These are phyloP conservation scores for Ophiocordyceps camponoti-saundersi DNA, from an alignment of 2,329 filamentous ascomycete species.

Conservation along the genomic window DNA sequence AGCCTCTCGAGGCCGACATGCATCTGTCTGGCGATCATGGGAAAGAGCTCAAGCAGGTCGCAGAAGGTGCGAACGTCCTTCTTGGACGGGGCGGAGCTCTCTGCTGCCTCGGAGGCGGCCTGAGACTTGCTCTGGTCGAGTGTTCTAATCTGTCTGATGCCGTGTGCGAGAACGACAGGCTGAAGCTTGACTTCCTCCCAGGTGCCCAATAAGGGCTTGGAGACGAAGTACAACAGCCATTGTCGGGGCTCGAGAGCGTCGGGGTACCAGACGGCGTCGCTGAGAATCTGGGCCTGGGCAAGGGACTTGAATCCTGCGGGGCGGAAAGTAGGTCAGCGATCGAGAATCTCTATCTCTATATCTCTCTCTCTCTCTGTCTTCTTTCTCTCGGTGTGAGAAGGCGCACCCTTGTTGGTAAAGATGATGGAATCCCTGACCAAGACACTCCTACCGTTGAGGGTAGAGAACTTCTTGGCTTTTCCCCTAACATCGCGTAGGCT, in stretches of 20 bases:
- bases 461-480: constrained; percentile 89
- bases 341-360: no score
- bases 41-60: constrained; percentile 79
- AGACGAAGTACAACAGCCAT: constrained; percentile 96
- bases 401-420: constrained; percentile 87
- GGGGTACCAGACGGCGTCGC: constrained; percentile 75
- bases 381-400: no score
- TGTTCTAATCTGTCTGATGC: constrained; percentile 20
- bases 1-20: constrained; percentile 76
- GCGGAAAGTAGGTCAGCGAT: background rate
- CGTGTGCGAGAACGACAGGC: constrained; percentile 41
- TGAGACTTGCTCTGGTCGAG: constrained; percentile 16
- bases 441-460: constrained; percentile 80
- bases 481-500: constrained; percentile 67
- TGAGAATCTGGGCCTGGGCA: constrained; percentile 73
- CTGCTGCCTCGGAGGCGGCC: constrained; percentile 18
- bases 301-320: constrained; percentile 73
- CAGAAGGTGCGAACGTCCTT: constrained; percentile 86
- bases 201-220: constrained; percentile 66
- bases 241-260: constrained; percentile 78
- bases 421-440: constrained; percentile 86
- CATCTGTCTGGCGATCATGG: constrained; percentile 93
- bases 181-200: constrained; percentile 62
- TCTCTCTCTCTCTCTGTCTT: no score
- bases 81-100: constrained; percentile 38